These are phyloP conservation scores for Lyophyllum semitale DNA, from an alignment of 768 basidiomycete genomes.

Conservation along the genomic window DNA sequence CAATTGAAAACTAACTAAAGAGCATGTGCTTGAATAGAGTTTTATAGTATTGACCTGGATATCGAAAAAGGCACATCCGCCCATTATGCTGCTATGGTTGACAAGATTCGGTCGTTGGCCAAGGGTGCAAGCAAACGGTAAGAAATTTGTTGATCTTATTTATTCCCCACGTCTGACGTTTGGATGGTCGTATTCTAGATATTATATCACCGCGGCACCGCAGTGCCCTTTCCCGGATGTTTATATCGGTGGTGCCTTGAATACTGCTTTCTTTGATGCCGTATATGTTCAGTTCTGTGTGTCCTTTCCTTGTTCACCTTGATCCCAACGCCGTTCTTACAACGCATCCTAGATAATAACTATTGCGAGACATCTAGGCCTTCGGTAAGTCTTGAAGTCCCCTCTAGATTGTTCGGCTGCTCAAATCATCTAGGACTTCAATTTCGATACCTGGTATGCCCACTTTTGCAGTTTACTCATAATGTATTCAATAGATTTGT, in stretches of 20 bases:
- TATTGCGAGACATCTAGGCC: slow-evolving; percentile 48
- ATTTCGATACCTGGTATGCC: slow-evolving; percentile 48
- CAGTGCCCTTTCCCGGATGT: slow-evolving; percentile 74
- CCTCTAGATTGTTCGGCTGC: slow-evolving; percentile 4
- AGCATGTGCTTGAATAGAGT: background rate
- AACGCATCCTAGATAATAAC: slow-evolving; percentile 47
- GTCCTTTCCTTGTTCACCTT: slow-evolving; percentile 14
- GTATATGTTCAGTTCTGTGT: slow-evolving; percentile 72
- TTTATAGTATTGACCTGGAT: slow-evolving; percentile 62
- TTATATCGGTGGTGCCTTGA: slow-evolving; percentile 57
- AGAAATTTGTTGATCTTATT: slow-evolving; percentile 5
- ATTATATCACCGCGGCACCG: slow-evolving; percentile 63
- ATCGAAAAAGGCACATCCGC: slow-evolving; percentile 63
- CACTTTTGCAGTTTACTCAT: background rate
- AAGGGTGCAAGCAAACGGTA: slow-evolving; percentile 52
- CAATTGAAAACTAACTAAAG: background rate
- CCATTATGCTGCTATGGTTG: slow-evolving; percentile 55
- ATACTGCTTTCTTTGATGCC: slow-evolving; percentile 65
- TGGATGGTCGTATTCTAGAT: slow-evolving; percentile 33
- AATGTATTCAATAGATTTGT: background rate
- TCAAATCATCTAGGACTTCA: slow-evolving; percentile 40
- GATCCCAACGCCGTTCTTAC: slow-evolving; percentile 1
- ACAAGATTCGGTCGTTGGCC: slow-evolving; percentile 49
- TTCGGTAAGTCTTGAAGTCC: slow-evolving; percentile 27
- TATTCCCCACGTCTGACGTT: background rate